Base-by-base conservation (phyloP, 225 moss, liverwort and hornwort species). In the Rhytidiadelphus loreus region DNA sequence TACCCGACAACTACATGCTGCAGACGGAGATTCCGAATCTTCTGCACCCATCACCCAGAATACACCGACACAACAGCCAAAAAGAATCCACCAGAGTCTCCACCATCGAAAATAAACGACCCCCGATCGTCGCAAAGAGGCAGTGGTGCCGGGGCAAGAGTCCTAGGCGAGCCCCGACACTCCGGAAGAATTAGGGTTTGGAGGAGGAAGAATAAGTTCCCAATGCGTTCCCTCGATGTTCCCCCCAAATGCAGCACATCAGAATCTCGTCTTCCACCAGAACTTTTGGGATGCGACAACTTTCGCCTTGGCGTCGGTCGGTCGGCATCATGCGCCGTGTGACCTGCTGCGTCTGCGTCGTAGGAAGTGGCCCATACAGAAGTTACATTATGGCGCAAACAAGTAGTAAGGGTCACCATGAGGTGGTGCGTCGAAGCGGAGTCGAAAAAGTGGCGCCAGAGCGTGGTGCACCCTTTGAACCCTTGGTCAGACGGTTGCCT, bases 141-240 rank as follows among this genome's bases (percentile, higher is more conserved):
- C 21, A 61, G 19, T 13, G 35, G 33, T 68, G 46, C 57, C 65
- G 76, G 37, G 37, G 77, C 30, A 53, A 72, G 37, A 46, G 7
- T 58, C 28, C 29, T 9, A 57, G 63, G 52, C 58, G 15, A 80
- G 41, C 41, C 59, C n/a, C 24, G 43, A 56, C 74, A 85, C 35
- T 88, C 8, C 50, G 16, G 84, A 39, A 78, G 30, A 16, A 86
- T 81, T 87, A 87, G 87, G 91, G 89, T 1, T 81, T 81, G 15
- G 28, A 80, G n/a, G n/a, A 59, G 77, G 57, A 62, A 81, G 91
- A 57, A 21, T 59, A 76, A 87, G 91, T 87, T 91, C 91, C 87
- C 91, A 30, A 8, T 41, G n/a, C 70, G 91, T 76, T 89, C 89
- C 89, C 84, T 16, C 44, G 25, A 28, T 43, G 91, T 91, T 91